phyloP scores from a whole-genome alignment of 1,284 basidiomycete species.

The Bjerkandera adusta region DNA sequence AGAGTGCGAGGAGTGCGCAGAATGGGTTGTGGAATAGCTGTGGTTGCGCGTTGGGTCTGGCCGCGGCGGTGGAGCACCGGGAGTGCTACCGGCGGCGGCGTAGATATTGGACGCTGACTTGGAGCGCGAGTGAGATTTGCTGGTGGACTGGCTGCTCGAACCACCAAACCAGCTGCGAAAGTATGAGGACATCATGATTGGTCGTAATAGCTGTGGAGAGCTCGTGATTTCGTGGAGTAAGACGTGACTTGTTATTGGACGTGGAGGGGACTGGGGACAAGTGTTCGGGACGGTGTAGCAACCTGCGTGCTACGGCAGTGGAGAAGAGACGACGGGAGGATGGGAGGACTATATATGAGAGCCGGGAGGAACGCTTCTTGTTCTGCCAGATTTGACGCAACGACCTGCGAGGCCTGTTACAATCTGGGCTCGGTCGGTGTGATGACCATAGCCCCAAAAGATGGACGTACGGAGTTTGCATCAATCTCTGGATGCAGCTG shows the following conservation, averaged over 20 bases:
- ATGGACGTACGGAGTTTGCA: conserved; percentile 9
- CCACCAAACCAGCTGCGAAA: conserved; percentile 37
- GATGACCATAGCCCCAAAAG: conserved; percentile 9
- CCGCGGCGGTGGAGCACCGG: conserved; percentile 16
- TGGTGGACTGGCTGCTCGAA: conserved; percentile 19
- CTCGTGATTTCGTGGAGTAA: conserved; percentile 7
- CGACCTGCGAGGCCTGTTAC: not conserved
- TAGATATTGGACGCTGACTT: conserved; percentile 27
- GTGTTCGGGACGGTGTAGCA: not conserved
- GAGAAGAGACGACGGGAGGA: not conserved
- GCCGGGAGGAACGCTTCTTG: not conserved
- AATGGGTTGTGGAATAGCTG: conserved; percentile 26
- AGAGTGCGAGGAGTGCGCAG: no score
- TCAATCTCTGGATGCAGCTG: conserved; percentile 6
- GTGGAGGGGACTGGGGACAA: not conserved
- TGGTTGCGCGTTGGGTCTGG: conserved; percentile 26
- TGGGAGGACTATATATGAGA: not conserved
- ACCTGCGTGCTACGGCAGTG: no score
- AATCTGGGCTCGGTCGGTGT: conserved; percentile 8
- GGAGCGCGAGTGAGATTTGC: conserved; percentile 29
- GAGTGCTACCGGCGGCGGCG: conserved; percentile 21
- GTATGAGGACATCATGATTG: conserved; percentile 33
- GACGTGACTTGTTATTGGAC: not conserved
- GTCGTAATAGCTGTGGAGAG: conserved; percentile 1
- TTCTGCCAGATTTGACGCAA: not conserved